A percentile compares a stretch with the other conserved stretches of the same genome.
These are phyloP conservation scores for Lepidopterella palustris DNA, from an alignment of 495 filamentous ascomycete genomes.

Conservation along the genomic window DNA sequence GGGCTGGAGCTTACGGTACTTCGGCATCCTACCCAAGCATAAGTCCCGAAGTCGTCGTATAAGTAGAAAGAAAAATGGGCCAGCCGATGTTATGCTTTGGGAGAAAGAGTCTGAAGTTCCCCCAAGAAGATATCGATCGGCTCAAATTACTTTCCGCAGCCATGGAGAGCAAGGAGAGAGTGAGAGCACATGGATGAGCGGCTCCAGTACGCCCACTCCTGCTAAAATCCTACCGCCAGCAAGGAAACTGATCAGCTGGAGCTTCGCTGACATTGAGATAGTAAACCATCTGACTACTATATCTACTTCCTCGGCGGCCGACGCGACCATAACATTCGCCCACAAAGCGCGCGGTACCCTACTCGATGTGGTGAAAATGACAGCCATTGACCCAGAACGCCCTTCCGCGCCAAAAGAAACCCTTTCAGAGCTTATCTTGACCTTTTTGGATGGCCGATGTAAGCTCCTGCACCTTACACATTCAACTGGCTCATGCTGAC, in stretches of 20 bases:
- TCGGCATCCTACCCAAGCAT: constrained; percentile 1
- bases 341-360: constrained; percentile 9
- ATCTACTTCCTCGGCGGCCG: not conserved
- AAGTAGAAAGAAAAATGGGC: constrained; percentile 3
- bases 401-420: not conserved
- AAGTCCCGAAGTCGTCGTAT: constrained; percentile 7
- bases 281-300: not conserved
- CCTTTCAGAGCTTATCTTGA: constrained; percentile 8
- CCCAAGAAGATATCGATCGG: not conserved
- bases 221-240: not conserved
- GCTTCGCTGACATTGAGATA: too few relatives aligned
- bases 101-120: constrained; percentile 3
- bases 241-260: not conserved
- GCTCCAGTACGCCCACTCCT: not conserved
- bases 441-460: constrained; percentile 6
- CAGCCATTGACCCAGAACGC: constrained; percentile 1
- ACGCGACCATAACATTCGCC: constrained; percentile 8
- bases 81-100: constrained; percentile 18
- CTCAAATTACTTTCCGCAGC: constrained; percentile 10
- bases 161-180: constrained; percentile 3
- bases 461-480: not conserved
- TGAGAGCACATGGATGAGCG: constrained; percentile 1
- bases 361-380: constrained; percentile 12
- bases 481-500: not conserved
- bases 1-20: constrained; percentile 17